Percentiles rank a stretch among this genome's conserved stretches.
Evolutionary conservation across 768 basidiomycete genomes (phyloP).

Genomic region (Auricularia sp.): DNA sequence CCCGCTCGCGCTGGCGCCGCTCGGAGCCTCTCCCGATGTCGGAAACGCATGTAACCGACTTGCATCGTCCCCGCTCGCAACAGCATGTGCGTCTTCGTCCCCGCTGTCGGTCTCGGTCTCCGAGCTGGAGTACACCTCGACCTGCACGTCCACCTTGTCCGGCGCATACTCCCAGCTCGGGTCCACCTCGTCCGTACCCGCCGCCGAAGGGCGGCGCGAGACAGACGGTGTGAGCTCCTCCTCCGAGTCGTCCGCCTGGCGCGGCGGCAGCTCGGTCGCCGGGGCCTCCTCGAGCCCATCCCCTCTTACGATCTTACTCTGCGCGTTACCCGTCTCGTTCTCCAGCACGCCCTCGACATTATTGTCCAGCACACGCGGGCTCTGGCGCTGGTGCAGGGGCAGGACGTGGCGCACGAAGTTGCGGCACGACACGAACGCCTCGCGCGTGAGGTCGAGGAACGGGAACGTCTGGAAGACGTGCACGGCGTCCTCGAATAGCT

Average conservation of each 20-base stretch:
- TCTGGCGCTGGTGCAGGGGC: conserved; percentile 41
- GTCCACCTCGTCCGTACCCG: conserved; percentile 20
- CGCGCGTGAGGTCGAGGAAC: conserved; percentile 56
- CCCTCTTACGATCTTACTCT: conserved; percentile 58
- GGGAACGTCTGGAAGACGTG: conserved; percentile 90
- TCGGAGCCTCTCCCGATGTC: too few relatives aligned
- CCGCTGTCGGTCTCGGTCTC: not conserved
- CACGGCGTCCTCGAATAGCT: conserved; percentile 85
- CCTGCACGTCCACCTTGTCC: conserved; percentile 15
- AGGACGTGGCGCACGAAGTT: conserved; percentile 55
- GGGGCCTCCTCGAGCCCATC: conserved; percentile 49
- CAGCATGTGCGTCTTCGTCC: not conserved
- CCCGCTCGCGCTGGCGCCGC: too few relatives aligned
- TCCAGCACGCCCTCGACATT: conserved; percentile 53
- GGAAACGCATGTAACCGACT: too few relatives aligned
- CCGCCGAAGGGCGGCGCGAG: not conserved
- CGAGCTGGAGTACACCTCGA: not conserved
- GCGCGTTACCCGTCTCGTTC: conserved; percentile 59
- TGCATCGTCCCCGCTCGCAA: too few relatives aligned
- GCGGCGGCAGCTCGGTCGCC: conserved; percentile 27
- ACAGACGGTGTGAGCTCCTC: conserved; percentile 6
- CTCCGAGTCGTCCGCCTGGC: conserved; percentile 7
- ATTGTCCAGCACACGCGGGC: conserved; percentile 42
- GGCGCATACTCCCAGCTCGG: conserved; percentile 41
- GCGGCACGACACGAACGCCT: conserved; percentile 60